Conservation (phyloP, 768 basidiomycete genomes). For the Lentinula sp. region DNA sequence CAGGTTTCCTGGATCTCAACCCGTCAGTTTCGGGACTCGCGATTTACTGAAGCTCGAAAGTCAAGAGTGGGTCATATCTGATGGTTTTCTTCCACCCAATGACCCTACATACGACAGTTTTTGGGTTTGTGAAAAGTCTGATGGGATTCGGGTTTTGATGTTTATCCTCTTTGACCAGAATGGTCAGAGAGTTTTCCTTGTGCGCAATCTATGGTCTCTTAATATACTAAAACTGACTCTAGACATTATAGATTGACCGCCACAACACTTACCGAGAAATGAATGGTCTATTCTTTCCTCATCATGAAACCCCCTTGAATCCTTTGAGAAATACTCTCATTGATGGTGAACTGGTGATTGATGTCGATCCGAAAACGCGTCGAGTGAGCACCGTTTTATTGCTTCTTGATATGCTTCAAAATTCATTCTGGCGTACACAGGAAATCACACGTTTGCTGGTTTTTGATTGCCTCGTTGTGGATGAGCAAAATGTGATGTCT, state of each 20-base stretch:
- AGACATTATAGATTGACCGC: slow-evolving; percentile 73
- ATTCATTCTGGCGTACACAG: slow-evolving; percentile 31
- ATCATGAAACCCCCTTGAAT: slow-evolving; percentile 63
- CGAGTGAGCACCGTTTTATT: slow-evolving; percentile 39
- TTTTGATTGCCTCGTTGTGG: slow-evolving; percentile 89
- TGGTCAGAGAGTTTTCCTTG: slow-evolving; percentile 67
- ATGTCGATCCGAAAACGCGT: slow-evolving; percentile 72
- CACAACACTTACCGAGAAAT: slow-evolving; percentile 81
- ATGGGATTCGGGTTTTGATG: slow-evolving; percentile 87
- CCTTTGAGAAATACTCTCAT: slow-evolving; percentile 77
- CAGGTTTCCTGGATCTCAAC: slow-evolving; percentile 95
- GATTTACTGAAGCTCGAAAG: slow-evolving; percentile 74
- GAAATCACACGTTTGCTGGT: slow-evolving; percentile 77
- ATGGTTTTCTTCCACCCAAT: background rate
- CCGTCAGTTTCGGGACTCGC: slow-evolving; percentile 75
- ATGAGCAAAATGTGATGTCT: slow-evolving; percentile 83
- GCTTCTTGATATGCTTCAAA: background rate
- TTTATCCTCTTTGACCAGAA: slow-evolving; percentile 58
- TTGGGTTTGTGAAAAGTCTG: slow-evolving; percentile 99
- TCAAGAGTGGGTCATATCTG: slow-evolving; percentile 59
- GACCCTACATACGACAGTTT: slow-evolving; percentile 46
- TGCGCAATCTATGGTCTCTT: slow-evolving; percentile 28
- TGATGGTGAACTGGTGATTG: slow-evolving; percentile 92
- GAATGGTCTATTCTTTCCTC: slow-evolving; percentile 81
- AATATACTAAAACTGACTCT: background rate